Evolutionary conservation across 2,329 filamentous ascomycete species (phyloP), one percentile per base, ranked within the genome.

Genomic region (Epichloe aotearoae): DNA sequence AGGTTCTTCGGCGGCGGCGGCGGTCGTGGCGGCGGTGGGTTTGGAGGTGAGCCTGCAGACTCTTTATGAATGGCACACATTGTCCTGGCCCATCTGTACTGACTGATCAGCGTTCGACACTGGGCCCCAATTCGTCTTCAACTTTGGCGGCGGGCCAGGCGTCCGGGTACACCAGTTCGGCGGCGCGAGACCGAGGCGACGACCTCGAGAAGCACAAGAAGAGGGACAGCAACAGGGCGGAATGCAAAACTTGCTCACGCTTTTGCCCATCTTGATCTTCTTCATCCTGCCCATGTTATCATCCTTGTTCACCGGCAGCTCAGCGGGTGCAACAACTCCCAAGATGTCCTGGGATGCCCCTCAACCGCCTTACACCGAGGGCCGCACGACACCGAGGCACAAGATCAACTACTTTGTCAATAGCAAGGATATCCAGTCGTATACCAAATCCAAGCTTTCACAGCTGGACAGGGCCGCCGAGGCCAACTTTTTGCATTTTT

Each of bases 101-200:
- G 52, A 66, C 57, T 45, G 49, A 49, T 26, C 57, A 76, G 76
- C 70, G 41, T 88, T 90, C 67, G 85, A 88, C 61, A 79, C 76
- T 54, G 88, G 88, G 15, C 88, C 88, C 26, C 86, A 88, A 59
- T 96, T 96, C 66, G 87, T 95, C 50, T 97, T 97, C 70, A 96
- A 96, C 69, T 80, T 96, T 67, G 88, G 88, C 57, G 90, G 90
- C 54, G 88, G 89, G 7, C 89, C 91, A 3, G 91, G 90, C 19
- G 83, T 98, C 60, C 82, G 91, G 54, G 88, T 98, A 54, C 93
- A 97, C 66, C 91, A 96, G 65, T 97, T 98, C 66, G 91, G 90
- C 59, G 91, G 93, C 50, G 77, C 73, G 5, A 75, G 79, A 50
- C 88, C 90, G 23, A 79, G 88, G 59, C 76, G 84, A 68, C 77